Evolutionary conservation across 371 early-diverging fungal genomes (phyloP).

Genomic region (Syncephalastrum racemosum): DNA sequence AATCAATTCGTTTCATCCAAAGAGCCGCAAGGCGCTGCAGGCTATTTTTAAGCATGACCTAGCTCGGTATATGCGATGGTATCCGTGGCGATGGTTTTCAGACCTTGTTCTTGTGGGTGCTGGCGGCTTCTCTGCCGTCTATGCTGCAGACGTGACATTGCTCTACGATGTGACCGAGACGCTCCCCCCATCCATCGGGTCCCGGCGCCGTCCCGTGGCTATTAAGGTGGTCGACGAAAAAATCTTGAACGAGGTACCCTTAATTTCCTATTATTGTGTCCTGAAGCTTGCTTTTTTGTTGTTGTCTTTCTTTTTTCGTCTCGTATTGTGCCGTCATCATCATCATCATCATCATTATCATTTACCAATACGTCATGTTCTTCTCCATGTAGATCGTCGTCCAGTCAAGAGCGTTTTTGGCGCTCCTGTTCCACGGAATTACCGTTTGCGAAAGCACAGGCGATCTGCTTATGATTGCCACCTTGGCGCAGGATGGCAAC

Average conservation of each 20-base stretch:
- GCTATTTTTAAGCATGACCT: constrained; percentile 33
- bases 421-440: constrained; percentile 38
- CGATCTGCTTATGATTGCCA: constrained; percentile 38
- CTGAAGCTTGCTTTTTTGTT: constrained; percentile 3
- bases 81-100: constrained; percentile 45
- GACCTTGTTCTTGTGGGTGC: constrained; percentile 41
- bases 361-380: not conserved
- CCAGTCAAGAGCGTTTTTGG: constrained; percentile 39
- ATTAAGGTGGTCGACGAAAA: constrained; percentile 45
- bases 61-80: constrained; percentile 40
- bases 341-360: no score
- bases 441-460: constrained; percentile 44
- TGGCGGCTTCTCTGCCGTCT: constrained; percentile 42
- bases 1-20: constrained; percentile 30
- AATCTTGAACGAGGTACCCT: constrained; percentile 36
- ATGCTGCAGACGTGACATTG: constrained; percentile 26
- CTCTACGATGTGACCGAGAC: constrained; percentile 35
- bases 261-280: not conserved
- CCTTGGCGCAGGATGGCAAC: constrained; percentile 35
- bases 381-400: constrained; percentile 27
- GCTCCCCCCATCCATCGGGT: constrained; percentile 17
- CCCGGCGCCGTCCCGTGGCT: constrained; percentile 26
- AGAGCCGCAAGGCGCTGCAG: constrained; percentile 25
- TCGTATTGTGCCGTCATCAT: not conserved
- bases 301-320: not conserved